Evolutionary conservation across 2,329 filamentous ascomycete genomes (phyloP).

Genomic region (Fusarium lyarnte): DNA sequence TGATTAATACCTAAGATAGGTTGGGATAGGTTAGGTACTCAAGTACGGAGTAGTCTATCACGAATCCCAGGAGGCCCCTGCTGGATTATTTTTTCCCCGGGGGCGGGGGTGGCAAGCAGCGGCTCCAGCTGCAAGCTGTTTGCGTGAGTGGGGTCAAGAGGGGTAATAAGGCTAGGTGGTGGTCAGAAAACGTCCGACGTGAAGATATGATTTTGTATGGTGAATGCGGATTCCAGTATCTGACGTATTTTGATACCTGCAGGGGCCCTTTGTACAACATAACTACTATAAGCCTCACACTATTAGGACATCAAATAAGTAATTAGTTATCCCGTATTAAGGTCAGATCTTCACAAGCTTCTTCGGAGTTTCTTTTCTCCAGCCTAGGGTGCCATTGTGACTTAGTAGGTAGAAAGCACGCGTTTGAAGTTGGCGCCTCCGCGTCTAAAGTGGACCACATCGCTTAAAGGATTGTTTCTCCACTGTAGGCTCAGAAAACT

Average conservation of each 20-base stretch:
- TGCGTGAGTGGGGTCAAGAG: not conserved
- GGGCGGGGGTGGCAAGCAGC: not conserved
- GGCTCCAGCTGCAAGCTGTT: not conserved
- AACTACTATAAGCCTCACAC: not conserved
- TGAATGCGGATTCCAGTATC: no score
- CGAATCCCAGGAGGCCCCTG: not conserved
- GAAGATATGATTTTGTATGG: no score
- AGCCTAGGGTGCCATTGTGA: not conserved
- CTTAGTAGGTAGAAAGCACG: not conserved
- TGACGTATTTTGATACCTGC: no score
- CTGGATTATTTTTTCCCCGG: not conserved
- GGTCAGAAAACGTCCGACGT: no score
- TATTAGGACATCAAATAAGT: no score
- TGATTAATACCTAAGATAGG: conserved; percentile 6
- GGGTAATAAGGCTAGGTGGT: not conserved
- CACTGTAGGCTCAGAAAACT: conserved; percentile 30
- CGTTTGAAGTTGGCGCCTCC: conserved; percentile 18
- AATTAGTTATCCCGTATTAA: not conserved
- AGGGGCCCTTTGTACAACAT: not conserved
- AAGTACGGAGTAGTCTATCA: not conserved
- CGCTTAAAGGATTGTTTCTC: conserved; percentile 25
- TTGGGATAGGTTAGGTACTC: not conserved
- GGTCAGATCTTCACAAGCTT: not conserved
- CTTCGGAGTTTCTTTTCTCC: not conserved
- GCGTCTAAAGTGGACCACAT: conserved; percentile 19